A percentile compares a stretch with the other conserved stretches of the same genome.
These are phyloP conservation scores for Rostrohypoxylon terebratum DNA, from an alignment of 495 filamentous ascomycete species.

Conservation along the genomic window DNA sequence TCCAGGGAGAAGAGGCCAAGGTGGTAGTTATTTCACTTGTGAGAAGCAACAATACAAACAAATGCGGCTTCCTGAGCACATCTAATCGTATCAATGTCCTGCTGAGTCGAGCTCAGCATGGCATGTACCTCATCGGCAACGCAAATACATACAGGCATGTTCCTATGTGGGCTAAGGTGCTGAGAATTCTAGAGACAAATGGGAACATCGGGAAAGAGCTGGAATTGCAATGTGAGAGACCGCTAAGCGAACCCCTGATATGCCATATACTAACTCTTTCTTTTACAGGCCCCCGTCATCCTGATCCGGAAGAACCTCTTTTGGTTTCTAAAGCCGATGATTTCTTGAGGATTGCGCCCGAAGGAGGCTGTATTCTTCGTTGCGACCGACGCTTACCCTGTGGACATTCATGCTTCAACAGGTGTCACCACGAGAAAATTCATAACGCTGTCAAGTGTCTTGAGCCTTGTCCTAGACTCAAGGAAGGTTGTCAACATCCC, in stretches of 20 bases:
- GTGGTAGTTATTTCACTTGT: slow-evolving; percentile 86
- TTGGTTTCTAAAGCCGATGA: slow-evolving; percentile 69
- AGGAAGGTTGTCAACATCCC: slow-evolving; percentile 68
- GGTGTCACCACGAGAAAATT: slow-evolving; percentile 75
- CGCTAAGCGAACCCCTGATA: not conserved
- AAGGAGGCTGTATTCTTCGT: slow-evolving; percentile 74
- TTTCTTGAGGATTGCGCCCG: slow-evolving; percentile 71
- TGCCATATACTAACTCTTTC: slow-evolving; percentile 9
- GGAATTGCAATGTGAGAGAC: slow-evolving; percentile 65
- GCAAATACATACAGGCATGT: slow-evolving; percentile 65
- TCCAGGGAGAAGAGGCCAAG: slow-evolving; percentile 86
- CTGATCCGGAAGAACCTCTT: slow-evolving; percentile 67
- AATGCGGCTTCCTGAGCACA: slow-evolving; percentile 79
- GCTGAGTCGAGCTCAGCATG: slow-evolving; percentile 77
- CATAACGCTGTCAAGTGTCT: slow-evolving; percentile 73
- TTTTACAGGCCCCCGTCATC: slow-evolving; percentile 66
- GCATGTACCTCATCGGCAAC: slow-evolving; percentile 89
- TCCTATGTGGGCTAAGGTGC: slow-evolving; percentile 76
- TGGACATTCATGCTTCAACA: slow-evolving; percentile 75
- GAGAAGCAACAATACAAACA: slow-evolving; percentile 71
- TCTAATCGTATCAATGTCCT: slow-evolving; percentile 86
- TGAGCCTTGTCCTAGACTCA: slow-evolving; percentile 68
- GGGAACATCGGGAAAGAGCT: slow-evolving; percentile 67
- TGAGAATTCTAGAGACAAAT: slow-evolving; percentile 62
- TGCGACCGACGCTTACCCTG: slow-evolving; percentile 74